Evolutionary conservation across 208 protist species (phyloP).

Genomic region (Tetramitus jugosus): DNA sequence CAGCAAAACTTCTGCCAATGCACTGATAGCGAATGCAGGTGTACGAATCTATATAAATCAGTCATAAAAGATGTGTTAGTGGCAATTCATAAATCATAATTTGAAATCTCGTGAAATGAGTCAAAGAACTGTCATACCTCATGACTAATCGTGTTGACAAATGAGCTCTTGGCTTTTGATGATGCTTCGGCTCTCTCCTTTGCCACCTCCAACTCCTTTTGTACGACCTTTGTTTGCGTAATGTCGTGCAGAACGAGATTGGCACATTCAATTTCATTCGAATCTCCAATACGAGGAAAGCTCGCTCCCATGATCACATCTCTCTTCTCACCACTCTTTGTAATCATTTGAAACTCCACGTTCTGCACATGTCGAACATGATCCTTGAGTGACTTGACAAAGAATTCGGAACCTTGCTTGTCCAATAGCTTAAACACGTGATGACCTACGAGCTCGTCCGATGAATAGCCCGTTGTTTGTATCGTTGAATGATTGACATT

Average conservation of each 20-base stretch:
- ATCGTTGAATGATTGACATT: too few species aligned
- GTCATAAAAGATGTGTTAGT: too few species aligned
- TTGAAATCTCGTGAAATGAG: conserved; percentile 33
- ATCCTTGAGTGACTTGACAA: too few species aligned
- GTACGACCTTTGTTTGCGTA: neutral
- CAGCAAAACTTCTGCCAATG: too few species aligned
- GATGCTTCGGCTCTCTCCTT: conserved; percentile 13
- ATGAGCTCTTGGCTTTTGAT: conserved; percentile 33
- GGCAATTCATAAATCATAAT: conserved; percentile 7
- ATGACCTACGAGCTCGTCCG: too few species aligned
- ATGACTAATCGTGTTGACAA: conserved; percentile 43
- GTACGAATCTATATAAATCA: too few species aligned
- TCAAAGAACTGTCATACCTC: conserved; percentile 48
- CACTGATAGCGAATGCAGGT: too few species aligned
- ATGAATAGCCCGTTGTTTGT: too few species aligned
- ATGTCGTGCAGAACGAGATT: neutral
- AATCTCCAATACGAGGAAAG: neutral
- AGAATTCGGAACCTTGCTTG: too few species aligned
- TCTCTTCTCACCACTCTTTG: neutral
- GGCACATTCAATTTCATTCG: neutral
- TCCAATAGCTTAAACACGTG: too few species aligned
- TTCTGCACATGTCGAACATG: too few species aligned
- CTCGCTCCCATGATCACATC: neutral
- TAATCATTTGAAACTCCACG: too few species aligned
- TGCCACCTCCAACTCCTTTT: neutral